Base-by-base conservation (phyloP, 1,284 basidiomycete genomes). In the Boletus sp. region DNA sequence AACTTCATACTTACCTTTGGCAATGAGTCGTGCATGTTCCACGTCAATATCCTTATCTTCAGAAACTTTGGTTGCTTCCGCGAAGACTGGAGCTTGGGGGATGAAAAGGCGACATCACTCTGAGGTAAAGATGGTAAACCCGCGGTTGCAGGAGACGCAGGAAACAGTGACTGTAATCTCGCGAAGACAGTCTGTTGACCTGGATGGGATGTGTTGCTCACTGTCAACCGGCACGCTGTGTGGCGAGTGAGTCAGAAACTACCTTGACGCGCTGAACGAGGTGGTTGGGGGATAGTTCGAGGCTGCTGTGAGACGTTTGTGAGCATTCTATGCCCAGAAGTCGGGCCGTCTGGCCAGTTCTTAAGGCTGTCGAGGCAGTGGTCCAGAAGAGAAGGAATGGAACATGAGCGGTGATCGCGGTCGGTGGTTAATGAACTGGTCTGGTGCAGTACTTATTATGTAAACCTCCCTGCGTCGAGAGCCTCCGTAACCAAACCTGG, bases 21-120 rank as follows among this genome's bases (percentile, higher is more conserved):
- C 5, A 88, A 59, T 1, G 81, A 81, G 57, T 88, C 82, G 56
- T 88, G 82, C 86, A 88, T 89, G 59, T 88, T 89, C 87, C 87
- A 80, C 27, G 77, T 74, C 25, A 80, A 43, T 44, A 80, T 73
- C 23, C 75, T 65, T 12, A 78, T 63, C 55, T 80, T 80, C 16
- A 80, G 62, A 55, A 69, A 72, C 50, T 69, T 69, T 9, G 70
- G 70, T 2, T 63, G 57, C 22, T 62, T 67, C 19, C 68, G 65
- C 8, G 61, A 54, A 19, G 61, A 63, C 20, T 56, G 56, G 35
- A 61, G 56, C 16, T 47, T 59, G 22, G 52, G 56, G n/a, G 54
- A 46, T 6, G 63, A 53, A 55, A 54, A 50, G 2, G 53, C 16
- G 27, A 50, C 34, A 35, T 59, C 51, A 45, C 56, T 52, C 39